Percentiles rank a stretch among this genome's conserved stretches.
phyloP scores from a whole-genome alignment of 176 grass and related monocot species.

The Aegilops sharonensis region DNA sequence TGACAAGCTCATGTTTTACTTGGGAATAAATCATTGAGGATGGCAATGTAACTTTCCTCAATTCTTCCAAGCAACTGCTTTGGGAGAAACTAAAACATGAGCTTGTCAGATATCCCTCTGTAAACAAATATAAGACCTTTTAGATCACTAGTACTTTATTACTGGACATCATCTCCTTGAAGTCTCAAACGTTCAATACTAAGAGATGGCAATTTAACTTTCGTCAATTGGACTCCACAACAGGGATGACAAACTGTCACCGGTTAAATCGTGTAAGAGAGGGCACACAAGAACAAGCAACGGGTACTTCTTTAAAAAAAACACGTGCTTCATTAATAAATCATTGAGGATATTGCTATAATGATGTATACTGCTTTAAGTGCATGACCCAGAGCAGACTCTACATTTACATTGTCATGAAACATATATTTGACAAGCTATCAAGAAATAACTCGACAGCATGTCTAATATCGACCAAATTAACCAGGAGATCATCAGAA shows the following conservation, averaged over 20 bases:
- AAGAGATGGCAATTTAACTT: slow-evolving; percentile 90
- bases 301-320: neutral
- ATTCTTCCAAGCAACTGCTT: too few relatives aligned
- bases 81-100: too few relatives aligned
- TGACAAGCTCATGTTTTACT: slow-evolving; percentile 61
- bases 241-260: slow-evolving; percentile 15
- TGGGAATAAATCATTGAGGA: too few relatives aligned
- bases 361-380: slow-evolving; percentile 96
- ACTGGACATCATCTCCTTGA: slow-evolving; percentile 77
- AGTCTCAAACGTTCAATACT: slow-evolving; percentile 79
- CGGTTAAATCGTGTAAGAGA: neutral
- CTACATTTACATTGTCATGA: slow-evolving; percentile 78
- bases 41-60: too few relatives aligned
- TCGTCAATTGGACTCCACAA: slow-evolving; percentile 78
- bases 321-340: neutral
- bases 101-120: slow-evolving; percentile 52
- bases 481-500: slow-evolving; percentile 96
- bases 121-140: too few relatives aligned
- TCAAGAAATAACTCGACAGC: slow-evolving; percentile 86
- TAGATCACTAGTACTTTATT: slow-evolving; percentile 31
- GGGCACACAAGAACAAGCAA: neutral
- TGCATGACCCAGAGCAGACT: slow-evolving; percentile 88
- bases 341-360: slow-evolving; percentile 58
- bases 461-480: slow-evolving; percentile 83
- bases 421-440: slow-evolving; percentile 89